phyloP scores from a whole-genome alignment of 257 asterid genomes.

The Jacaranda copaia region DNA sequence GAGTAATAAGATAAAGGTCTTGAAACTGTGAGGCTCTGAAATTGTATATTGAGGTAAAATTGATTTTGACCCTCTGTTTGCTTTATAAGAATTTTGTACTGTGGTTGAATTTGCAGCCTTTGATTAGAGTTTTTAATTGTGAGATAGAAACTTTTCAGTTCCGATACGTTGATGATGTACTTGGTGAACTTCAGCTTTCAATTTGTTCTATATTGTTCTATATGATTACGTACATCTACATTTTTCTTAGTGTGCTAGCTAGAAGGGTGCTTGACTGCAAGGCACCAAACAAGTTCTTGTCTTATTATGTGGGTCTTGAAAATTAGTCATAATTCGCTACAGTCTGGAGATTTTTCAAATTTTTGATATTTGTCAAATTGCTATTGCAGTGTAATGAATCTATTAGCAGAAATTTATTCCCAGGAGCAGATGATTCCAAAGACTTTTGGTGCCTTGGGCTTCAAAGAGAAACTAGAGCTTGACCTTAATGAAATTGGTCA shows the following conservation, averaged over 20 bases:
- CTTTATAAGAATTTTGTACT: not conserved
- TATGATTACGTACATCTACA: not conserved
- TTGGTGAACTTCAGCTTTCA: not conserved
- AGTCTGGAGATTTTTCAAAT: slow-evolving; percentile 24
- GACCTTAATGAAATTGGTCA: slow-evolving; percentile 81
- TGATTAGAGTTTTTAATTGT: not conserved
- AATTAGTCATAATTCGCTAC: slow-evolving; percentile 1
- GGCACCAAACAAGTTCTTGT: not conserved
- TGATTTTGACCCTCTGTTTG: not conserved
- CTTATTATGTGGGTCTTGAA: slow-evolving; percentile 13
- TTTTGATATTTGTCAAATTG: slow-evolving; percentile 42
- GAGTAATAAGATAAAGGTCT: not conserved
- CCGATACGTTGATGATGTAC: not conserved
- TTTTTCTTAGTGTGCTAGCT: not conserved
- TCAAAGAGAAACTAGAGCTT: slow-evolving; percentile 62
- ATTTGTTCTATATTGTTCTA: not conserved
- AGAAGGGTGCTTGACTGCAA: slow-evolving; percentile 7
- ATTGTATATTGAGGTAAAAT: not conserved
- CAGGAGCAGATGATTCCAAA: slow-evolving; percentile 94
- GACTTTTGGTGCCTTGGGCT: slow-evolving; percentile 54
- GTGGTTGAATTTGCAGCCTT: not conserved
- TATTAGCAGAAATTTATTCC: slow-evolving; percentile 96
- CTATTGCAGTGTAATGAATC: slow-evolving; percentile 95
- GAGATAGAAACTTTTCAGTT: not conserved
- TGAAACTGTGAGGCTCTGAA: not conserved